Conservation (phyloP, 805 yeast species). For the Starmerella kuoi region DNA sequence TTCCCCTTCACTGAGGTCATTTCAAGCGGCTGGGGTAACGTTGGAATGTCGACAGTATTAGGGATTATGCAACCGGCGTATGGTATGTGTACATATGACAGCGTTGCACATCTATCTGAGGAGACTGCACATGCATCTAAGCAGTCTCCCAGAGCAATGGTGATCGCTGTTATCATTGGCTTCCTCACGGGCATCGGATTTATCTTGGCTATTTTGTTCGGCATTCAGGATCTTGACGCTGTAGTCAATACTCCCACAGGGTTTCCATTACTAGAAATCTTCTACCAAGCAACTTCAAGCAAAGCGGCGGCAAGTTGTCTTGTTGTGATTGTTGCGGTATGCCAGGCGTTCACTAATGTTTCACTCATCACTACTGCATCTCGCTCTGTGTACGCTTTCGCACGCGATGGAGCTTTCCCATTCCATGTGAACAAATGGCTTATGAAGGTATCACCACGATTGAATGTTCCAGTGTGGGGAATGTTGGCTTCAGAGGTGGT, state of each 20-base stretch:
- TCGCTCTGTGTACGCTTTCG: constrained; percentile 54
- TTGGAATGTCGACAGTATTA: constrained; percentile 53
- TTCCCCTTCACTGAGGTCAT: constrained; percentile 45
- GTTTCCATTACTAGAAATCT: constrained; percentile 52
- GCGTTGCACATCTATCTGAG: constrained; percentile 63
- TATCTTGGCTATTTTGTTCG: constrained; percentile 36
- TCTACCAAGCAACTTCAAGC: constrained; percentile 42
- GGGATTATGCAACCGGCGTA: constrained; percentile 62
- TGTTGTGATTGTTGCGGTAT: constrained; percentile 37
- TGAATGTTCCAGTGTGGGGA: constrained; percentile 49
- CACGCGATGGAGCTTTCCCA: constrained; percentile 53
- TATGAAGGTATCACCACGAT: constrained; percentile 36
- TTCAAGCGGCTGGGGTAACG: constrained; percentile 47
- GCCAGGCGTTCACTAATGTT: constrained; percentile 48
- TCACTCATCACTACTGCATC: constrained; percentile 60
- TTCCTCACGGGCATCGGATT: constrained; percentile 38
- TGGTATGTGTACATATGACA: constrained; percentile 57
- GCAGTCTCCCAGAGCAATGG: constrained; percentile 49
- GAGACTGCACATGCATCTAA: constrained; percentile 47
- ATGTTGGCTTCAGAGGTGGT: constrained; percentile 42
- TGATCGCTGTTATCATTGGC: constrained; percentile 54
- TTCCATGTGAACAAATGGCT: constrained; percentile 36
- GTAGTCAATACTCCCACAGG: constrained; percentile 43
- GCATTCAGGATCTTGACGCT: constrained; percentile 40
- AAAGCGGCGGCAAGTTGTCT: constrained; percentile 42